Base-by-base conservation (phyloP, 495 filamentous ascomycete species). In the Penicillium flavigenum region DNA sequence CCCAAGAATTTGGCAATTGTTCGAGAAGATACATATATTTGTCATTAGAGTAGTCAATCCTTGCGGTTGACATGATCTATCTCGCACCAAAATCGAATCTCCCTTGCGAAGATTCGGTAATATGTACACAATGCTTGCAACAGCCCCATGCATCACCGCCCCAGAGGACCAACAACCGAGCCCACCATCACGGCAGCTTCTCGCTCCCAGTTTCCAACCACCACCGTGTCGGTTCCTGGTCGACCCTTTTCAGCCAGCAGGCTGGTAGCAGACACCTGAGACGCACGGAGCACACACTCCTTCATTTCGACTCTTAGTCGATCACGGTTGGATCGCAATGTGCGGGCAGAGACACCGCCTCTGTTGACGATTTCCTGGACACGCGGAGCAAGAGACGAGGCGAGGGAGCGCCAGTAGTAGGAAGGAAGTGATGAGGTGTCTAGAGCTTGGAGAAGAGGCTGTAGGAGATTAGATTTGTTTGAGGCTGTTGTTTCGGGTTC, bases 111-210 rank as follows among this genome's bases (percentile, higher is more conserved):
- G 24, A 26, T 38, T 44, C 16, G 0, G 14, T n/a, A 39, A 39
- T 1, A 39, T 39, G 16, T 39, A 39, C 36, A 17, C n/a, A 6
- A 39, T n/a, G 36, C 36, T 17, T 39, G 16, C 6, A 9, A 6
- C 6, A 20, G 3, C n/a, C 38, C 42, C 10, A 29, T 29, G 27
- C 0, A 42, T 41, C 29, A 83, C 57, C 80, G 62, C 11, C 79
- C 74, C 46, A 86, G 58, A 20, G 72, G 72, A 39, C 82, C 79
- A 39, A 83, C 68, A 1, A 96, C 83, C 44, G 87, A 85, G 53
- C 88, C 86, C 51, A 96, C 88, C 92, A 98, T 96, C 34, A 98
- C 92, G 6, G 93, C 92, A 27, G 93, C 88, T 73, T 97, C 94
- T 54, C 92, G 83, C 66, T 98, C 95, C 87, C 91, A 96, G 51